Base-by-base conservation (phyloP, 176 grass and related monocot genomes). In the Aechmea fasciata region DNA sequence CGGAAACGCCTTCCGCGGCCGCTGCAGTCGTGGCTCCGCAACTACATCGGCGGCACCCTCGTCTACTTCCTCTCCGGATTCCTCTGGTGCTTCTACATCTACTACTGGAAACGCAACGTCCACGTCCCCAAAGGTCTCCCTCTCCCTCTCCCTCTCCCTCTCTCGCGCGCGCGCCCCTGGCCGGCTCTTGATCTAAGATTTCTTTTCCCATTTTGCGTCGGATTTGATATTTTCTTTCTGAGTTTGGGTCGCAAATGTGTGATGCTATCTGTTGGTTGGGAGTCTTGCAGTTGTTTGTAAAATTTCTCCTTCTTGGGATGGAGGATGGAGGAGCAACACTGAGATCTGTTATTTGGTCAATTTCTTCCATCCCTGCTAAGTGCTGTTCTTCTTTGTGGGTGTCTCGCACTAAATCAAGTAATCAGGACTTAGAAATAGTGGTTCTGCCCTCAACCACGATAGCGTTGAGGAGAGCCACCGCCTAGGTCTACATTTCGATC, bases 71-170 rank as follows among this genome's bases (percentile, higher is more conserved):
- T 85, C 63, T 90, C 89, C 3, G 84, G 86, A 2, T 92, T 97
- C 72, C 84, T 97, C 68, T 97, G 94, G 94, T 97, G 94, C 82
- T 80, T 85, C 84, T 79, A 91, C 61, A 92, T 97, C 73, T 92
- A 97, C 82, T 83, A 87, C 51, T 97, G 84, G 94, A 97, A 97
- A 82, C 89, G 86, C 69, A 72, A 97, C 64, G 84, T 88, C 66
- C 92, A 83, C 78, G 64, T 97, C 77, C 94, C 89, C 51, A 90
- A 97, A 92, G 94, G 94, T 97, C 73, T 14, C 5, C 22, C 62
- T 52, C 7, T 11, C 51, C 22, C 11, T 14, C 49, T 69, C 47
- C 18, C 9, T 48, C 48, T 49, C 57, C 2, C 52, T 52, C 51
- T 66, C 3, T 23, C 50, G 11, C 48, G n/a, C n/a, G n/a, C n/a